Evolutionary conservation across 2,329 filamentous ascomycete genomes (phyloP).

Genomic region (Xylaria sp.): DNA sequence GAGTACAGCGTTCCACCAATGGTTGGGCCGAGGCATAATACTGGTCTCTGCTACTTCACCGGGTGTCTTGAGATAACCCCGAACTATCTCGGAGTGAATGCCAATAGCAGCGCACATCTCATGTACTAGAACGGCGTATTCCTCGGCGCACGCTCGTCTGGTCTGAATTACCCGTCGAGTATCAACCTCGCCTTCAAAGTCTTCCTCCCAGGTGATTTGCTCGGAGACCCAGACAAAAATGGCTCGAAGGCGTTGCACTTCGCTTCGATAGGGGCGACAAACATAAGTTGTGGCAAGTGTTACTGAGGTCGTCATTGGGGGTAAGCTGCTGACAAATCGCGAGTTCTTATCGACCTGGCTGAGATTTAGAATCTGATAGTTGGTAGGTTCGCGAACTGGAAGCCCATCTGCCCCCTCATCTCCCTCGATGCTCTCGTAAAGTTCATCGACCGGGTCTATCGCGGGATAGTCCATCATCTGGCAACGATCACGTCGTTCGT

Average conservation of each 20-base stretch:
- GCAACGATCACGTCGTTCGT: slow-evolving; percentile 87
- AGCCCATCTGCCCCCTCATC: slow-evolving; percentile 89
- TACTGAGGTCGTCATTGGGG: slow-evolving; percentile 82
- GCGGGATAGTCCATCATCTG: slow-evolving; percentile 94
- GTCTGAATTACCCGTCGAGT: slow-evolving; percentile 84
- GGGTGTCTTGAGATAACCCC: slow-evolving; percentile 89
- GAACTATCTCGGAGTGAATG: slow-evolving; percentile 85
- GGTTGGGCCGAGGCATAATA: slow-evolving; percentile 86
- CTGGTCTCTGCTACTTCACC: slow-evolving; percentile 85
- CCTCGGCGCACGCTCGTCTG: slow-evolving; percentile 85
- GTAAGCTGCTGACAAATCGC: slow-evolving; percentile 85
- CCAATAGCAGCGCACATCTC: slow-evolving; percentile 96
- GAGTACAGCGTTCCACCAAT: slow-evolving; percentile 97
- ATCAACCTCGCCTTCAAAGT: slow-evolving; percentile 87
- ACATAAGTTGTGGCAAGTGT: slow-evolving; percentile 91
- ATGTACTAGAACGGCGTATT: slow-evolving; percentile 86
- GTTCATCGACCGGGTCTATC: slow-evolving; percentile 87
- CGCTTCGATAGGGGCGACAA: slow-evolving; percentile 92
- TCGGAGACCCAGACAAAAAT: slow-evolving; percentile 99
- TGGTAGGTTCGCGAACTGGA: slow-evolving; percentile 82
- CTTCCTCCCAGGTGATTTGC: slow-evolving; percentile 94
- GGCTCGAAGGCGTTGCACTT: slow-evolving; percentile 89
- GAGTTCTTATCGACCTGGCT: slow-evolving; percentile 94
- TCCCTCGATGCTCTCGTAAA: slow-evolving; percentile 86
- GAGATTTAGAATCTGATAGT: slow-evolving; percentile 84